Conservation (phyloP, 78 protist genomes). For the Capsaspora owczarzaki region DNA sequence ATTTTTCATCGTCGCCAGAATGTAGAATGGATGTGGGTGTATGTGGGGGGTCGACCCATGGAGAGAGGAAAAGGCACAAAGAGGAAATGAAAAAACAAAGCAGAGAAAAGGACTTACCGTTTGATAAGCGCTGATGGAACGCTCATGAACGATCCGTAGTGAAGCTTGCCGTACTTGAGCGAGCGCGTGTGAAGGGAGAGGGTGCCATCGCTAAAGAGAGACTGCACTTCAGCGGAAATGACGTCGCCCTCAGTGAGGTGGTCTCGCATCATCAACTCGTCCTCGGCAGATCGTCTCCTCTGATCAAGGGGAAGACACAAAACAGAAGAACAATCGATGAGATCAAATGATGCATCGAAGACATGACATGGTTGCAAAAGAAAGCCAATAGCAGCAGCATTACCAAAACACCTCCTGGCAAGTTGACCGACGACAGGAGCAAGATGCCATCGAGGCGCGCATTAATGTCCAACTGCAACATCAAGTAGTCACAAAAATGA, state of each 20-base stretch:
- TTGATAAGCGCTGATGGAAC: conserved; percentile 60
- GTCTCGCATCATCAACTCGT: conserved; percentile 74
- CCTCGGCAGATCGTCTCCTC: conserved; percentile 58
- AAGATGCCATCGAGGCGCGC: conserved; percentile 52
- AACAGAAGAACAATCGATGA: not conserved
- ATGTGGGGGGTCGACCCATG: too few species aligned
- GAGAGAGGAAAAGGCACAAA: too few species aligned
- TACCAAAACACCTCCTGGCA: conserved; percentile 79
- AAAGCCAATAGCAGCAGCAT: not conserved
- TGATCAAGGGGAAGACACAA: not conserved
- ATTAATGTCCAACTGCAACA: conserved; percentile 72
- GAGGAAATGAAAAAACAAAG: too few species aligned
- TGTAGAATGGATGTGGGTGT: too few species aligned
- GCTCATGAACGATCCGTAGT: conserved; percentile 23
- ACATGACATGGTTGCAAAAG: not conserved
- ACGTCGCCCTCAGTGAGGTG: conserved; percentile 72
- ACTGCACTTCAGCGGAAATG: conserved; percentile 77
- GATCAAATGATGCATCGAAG: not conserved
- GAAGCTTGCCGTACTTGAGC: conserved; percentile 57
- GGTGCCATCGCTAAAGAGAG: conserved; percentile 41
- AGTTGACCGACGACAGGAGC: conserved; percentile 57
- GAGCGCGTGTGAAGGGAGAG: conserved; percentile 69
- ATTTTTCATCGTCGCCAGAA: too few species aligned
- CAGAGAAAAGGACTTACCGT: conserved; percentile 20
- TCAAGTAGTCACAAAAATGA: too few species aligned